Evolutionary conservation across 73 alveolate genomes (phyloP).

Genomic region (Paramecium sexaurelia): DNA sequence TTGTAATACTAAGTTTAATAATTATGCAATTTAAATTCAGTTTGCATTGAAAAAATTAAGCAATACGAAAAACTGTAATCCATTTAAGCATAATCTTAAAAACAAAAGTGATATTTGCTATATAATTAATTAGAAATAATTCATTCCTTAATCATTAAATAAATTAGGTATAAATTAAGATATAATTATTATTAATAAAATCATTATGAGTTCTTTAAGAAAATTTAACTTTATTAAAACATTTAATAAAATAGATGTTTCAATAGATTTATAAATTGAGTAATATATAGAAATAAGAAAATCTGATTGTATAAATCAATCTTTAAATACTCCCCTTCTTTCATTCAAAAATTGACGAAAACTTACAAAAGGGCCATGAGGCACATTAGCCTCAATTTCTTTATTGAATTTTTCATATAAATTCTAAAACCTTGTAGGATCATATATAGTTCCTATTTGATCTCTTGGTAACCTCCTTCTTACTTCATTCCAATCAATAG

Average conservation of each 20-base stretch:
- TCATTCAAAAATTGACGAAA: not conserved
- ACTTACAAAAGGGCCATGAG: not conserved
- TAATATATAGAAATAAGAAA: not conserved
- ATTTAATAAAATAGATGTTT: not conserved
- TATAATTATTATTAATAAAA: not conserved
- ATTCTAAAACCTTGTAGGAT: not conserved
- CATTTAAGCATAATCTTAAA: not conserved
- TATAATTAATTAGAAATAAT: not conserved
- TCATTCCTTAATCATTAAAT: not conserved
- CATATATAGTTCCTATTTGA: not conserved
- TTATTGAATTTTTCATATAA: not conserved
- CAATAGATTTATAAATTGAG: not conserved
- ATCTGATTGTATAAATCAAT: not conserved
- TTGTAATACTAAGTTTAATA: not conserved
- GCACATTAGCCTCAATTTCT: not conserved
- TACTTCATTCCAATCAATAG: constrained; percentile 5
- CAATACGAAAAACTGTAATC: not conserved
- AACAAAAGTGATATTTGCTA: not conserved
- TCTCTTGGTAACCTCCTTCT: not conserved
- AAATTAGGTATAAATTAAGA: not conserved
- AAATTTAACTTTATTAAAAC: no score
- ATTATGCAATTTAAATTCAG: not conserved
- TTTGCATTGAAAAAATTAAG: not conserved
- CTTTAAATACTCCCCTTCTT: not conserved
- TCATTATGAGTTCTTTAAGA: no score